These are phyloP conservation scores for Starmerella scarabaei DNA, from an alignment of 805 yeast genomes.

Conservation along the genomic window DNA sequence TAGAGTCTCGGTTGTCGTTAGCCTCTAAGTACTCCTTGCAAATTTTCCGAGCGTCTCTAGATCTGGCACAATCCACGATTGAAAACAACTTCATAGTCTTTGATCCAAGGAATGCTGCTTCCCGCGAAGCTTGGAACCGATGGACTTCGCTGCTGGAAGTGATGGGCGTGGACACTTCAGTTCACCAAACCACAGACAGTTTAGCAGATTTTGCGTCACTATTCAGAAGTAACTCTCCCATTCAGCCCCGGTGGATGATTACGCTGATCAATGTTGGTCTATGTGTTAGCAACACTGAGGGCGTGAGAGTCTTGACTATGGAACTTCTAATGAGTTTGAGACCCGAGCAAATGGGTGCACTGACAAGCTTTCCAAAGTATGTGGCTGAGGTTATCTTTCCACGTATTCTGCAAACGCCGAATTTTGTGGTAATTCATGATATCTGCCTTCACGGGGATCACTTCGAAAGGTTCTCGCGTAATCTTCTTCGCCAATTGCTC, in stretches of 20 bases:
- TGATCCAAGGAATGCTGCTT: conserved; percentile 23
- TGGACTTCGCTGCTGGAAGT: conserved; percentile 67
- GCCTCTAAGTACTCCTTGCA: conserved; percentile 47
- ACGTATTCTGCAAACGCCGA: conserved; percentile 48
- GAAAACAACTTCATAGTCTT: conserved; percentile 34
- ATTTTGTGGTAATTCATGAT: conserved; percentile 33
- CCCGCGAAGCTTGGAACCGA: conserved; percentile 49
- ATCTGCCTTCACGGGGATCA: conserved; percentile 48
- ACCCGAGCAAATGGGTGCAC: conserved; percentile 33
- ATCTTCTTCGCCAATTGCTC: conserved; percentile 35
- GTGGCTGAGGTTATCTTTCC: conserved; percentile 40
- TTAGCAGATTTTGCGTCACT: conserved; percentile 45
- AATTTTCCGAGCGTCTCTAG: conserved; percentile 48
- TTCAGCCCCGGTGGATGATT: conserved; percentile 61
- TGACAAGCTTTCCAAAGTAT: conserved; percentile 34
- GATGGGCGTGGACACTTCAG: conserved; percentile 68
- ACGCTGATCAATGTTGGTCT: conserved; percentile 58
- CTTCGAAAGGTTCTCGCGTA: conserved; percentile 25
- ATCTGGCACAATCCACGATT: conserved; percentile 25
- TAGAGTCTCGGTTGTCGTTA: conserved; percentile 2
- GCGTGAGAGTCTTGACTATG: conserved; percentile 54
- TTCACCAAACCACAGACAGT: conserved; percentile 77
- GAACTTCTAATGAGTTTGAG: conserved; percentile 44
- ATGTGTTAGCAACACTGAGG: conserved; percentile 60
- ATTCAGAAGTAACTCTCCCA: conserved; percentile 36